A percentile compares a stretch with the other conserved stretches of the same genome.
These are phyloP conservation scores for Lodderomyces pseudojiufengensis DNA, from an alignment of 1,139 yeast genomes.

Conservation along the genomic window DNA sequence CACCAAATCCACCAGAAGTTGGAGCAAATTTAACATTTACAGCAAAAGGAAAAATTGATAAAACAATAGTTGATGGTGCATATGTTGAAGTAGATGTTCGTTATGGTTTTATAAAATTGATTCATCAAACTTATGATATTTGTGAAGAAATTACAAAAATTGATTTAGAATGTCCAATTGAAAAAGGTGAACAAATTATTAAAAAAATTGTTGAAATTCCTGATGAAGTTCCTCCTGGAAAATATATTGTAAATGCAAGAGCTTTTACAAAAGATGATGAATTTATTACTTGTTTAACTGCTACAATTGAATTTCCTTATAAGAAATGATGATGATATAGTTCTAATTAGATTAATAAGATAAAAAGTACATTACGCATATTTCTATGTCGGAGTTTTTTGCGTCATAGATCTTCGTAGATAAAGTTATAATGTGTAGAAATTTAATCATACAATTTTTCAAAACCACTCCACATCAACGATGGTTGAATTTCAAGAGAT, in stretches of 20 bases:
- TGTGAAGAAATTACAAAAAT: conserved; percentile 85
- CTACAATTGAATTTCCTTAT: conserved; percentile 60
- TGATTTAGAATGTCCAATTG: conserved; percentile 76
- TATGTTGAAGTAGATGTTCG: conserved; percentile 91
- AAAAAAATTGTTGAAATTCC: conserved; percentile 79
- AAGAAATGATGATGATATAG: neutral
- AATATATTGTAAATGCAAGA: conserved; percentile 77
- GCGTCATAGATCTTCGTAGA: too few species aligned
- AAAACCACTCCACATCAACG: too few species aligned
- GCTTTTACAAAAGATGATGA: conserved; percentile 84
- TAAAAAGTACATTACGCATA: too few species aligned
- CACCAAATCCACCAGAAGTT: conserved; percentile 85
- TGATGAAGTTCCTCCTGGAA: conserved; percentile 93
- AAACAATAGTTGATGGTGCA: conserved; percentile 71
- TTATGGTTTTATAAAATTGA: conserved; percentile 82
- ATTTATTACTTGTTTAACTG: conserved; percentile 80
- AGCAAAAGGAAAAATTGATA: conserved; percentile 63
- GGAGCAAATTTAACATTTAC: conserved; percentile 75
- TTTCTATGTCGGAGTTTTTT: too few species aligned
- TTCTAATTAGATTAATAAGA: too few species aligned
- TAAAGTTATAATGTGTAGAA: too few species aligned
- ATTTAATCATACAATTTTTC: too few species aligned
- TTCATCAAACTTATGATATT: conserved; percentile 83
- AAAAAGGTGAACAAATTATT: conserved; percentile 62
- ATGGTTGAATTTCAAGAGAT: conserved; percentile 41